Percentiles rank a stretch among this genome's conserved stretches.
Conservation (phyloP, 2,329 filamentous ascomycete genomes). For the Penicillium digitatum region DNA sequence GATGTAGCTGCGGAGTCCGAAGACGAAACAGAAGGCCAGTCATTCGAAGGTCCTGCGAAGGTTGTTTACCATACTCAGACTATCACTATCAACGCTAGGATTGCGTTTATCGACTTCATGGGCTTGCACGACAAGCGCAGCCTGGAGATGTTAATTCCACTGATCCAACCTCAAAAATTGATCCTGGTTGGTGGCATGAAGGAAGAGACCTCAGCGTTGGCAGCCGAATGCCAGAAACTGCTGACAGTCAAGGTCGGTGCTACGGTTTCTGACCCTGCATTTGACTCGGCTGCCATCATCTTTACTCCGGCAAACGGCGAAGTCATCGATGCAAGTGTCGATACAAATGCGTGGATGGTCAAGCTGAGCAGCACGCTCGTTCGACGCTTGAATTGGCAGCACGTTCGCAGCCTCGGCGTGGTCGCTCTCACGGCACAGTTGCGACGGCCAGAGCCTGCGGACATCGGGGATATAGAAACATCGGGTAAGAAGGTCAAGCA, state of each 20-base stretch:
- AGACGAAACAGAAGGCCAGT: constrained; percentile 50
- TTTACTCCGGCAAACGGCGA: constrained; percentile 75
- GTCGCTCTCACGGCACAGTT: constrained; percentile 82
- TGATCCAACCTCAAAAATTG: constrained; percentile 90
- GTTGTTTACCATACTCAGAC: constrained; percentile 61
- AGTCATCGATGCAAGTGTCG: constrained; percentile 82
- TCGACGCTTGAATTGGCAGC: constrained; percentile 89
- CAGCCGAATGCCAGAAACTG: constrained; percentile 72
- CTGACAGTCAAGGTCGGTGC: constrained; percentile 45
- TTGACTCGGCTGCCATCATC: constrained; percentile 60
- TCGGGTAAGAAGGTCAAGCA: constrained; percentile 52
- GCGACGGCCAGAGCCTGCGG: constrained; percentile 48
- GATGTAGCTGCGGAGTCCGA: constrained; percentile 55
- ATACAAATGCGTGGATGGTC: constrained; percentile 96
- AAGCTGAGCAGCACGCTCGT: constrained; percentile 82
- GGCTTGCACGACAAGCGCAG: constrained; percentile 91
- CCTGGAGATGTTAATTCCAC: constrained; percentile 87
- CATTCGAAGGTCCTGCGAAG: constrained; percentile 68
- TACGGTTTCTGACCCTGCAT: constrained; percentile 37
- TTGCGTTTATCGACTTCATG: constrained; percentile 87
- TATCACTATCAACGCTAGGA: constrained; percentile 66
- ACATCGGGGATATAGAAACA: constrained; percentile 32
- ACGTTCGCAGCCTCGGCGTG: constrained; percentile 81
- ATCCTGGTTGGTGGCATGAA: constrained; percentile 81
- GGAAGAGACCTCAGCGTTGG: constrained; percentile 73